Evolutionary conservation across 202 grass and related monocot genomes (phyloP).

Genomic region (Bolboschoenoplectus hybrid): DNA sequence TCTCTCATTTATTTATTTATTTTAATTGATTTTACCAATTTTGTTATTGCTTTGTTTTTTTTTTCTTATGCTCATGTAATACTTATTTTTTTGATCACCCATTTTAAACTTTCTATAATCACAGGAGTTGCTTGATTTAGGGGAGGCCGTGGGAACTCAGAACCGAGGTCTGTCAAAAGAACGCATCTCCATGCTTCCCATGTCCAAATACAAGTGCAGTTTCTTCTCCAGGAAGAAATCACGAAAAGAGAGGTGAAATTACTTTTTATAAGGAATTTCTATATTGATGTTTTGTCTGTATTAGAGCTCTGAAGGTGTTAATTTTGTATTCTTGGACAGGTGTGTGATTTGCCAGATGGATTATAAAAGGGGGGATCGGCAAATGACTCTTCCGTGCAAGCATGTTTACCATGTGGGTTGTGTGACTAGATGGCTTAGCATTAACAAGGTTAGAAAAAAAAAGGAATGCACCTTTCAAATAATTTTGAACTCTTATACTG

Average conservation of each 20-base stretch:
- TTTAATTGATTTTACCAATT: conserved; percentile 36
- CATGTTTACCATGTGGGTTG: conserved; percentile 84
- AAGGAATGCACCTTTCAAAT: not conserved
- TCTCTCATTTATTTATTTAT: conserved; percentile 9
- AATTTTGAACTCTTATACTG: conserved; percentile 13
- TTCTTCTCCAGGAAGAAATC: conserved; percentile 89
- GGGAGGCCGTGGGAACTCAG: conserved; percentile 91
- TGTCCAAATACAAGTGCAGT: conserved; percentile 93
- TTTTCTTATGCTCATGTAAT: not conserved
- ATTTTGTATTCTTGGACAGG: conserved; percentile 49
- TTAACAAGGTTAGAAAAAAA: conserved; percentile 78
- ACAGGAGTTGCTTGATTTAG: conserved; percentile 95
- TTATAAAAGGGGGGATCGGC: conserved; percentile 90
- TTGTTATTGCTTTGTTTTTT: not conserved
- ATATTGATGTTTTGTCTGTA: not conserved
- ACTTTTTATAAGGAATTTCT: conserved; percentile 29
- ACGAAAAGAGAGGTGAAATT: conserved; percentile 71
- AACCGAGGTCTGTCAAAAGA: conserved; percentile 90
- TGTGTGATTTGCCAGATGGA: conserved; percentile 98
- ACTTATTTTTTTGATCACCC: conserved; percentile 22
- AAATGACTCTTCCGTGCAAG: conserved; percentile 93
- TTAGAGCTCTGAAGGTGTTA: conserved; percentile 13
- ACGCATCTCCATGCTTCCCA: conserved; percentile 78
- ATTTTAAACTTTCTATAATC: conserved; percentile 42
- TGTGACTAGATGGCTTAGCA: conserved; percentile 89